Conservation (phyloP, 192 early-diverging fungal species). For the Thoreauomyces humboldtii region DNA sequence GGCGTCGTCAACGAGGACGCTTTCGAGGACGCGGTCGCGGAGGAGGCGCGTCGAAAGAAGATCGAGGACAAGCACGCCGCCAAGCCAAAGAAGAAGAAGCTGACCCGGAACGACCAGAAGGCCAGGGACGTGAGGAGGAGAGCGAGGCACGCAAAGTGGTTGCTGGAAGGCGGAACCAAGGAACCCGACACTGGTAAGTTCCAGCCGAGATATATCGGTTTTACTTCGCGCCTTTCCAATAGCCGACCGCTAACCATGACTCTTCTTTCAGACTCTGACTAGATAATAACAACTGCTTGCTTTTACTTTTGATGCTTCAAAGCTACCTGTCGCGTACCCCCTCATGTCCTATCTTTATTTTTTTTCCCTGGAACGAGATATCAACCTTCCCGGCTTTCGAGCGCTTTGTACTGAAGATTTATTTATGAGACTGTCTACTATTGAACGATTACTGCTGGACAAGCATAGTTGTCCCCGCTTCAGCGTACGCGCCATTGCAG, state of each 20-base stretch:
- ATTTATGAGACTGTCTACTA: no score
- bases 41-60: conserved; percentile 35
- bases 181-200: conserved; percentile 42
- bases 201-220: no score
- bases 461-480: no score
- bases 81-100: conserved; percentile 51
- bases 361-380: background rate
- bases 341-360: background rate
- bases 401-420: no score
- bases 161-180: conserved; percentile 40
- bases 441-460: no score
- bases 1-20: conserved; percentile 32
- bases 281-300: no score
- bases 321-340: no score
- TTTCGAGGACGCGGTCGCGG: conserved; percentile 41
- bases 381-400: background rate
- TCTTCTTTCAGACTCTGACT: no score
- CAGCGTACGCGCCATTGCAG: no score
- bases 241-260: background rate
- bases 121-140: conserved; percentile 41
- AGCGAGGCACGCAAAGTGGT: conserved; percentile 45
- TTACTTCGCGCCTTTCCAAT: conserved; percentile 13
- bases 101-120: conserved; percentile 52
- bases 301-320: no score
- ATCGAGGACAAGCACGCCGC: conserved; percentile 44